These are phyloP conservation scores for Colletotrichum theobromicola DNA, from an alignment of 2,329 filamentous ascomycete species.

Conservation along the genomic window DNA sequence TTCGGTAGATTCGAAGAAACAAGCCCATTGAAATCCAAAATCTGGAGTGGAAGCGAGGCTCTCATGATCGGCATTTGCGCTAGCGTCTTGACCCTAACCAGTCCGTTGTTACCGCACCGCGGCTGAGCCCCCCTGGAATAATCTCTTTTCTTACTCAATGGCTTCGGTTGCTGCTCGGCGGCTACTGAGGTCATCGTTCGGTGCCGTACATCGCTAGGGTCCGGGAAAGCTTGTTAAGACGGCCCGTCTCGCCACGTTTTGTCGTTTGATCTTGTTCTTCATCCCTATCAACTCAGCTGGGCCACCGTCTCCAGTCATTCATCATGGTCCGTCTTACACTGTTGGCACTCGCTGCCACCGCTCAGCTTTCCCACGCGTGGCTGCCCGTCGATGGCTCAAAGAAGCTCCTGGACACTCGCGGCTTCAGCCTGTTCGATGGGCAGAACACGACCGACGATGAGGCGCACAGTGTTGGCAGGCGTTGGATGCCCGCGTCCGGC, in stretches of 20 bases:
- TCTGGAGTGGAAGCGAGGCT: background rate
- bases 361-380: conserved; percentile 3
- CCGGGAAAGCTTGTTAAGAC: conserved; percentile 8
- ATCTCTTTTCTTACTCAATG: conserved; percentile 1
- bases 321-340: conserved; percentile 15
- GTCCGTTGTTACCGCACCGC: background rate
- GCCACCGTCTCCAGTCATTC: background rate
- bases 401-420: conserved; percentile 15
- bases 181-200: background rate
- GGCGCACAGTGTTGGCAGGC: background rate
- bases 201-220: background rate
- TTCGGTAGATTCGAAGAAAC: background rate
- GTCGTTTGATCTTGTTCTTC: background rate
- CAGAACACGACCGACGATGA: conserved; percentile 6
- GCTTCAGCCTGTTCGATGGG: conserved; percentile 13
- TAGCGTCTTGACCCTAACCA: background rate
- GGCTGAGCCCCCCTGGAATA: background rate
- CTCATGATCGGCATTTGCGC: background rate
- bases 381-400: conserved; percentile 6
- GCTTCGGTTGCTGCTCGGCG: background rate
- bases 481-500: conserved; percentile 19
- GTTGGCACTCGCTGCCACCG: background rate
- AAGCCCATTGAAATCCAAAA: background rate
- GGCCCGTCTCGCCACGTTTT: background rate
- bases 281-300: background rate